Evolutionary conservation across 2,329 filamentous ascomycete genomes (phyloP).

Genomic region (Helotiales sp.): DNA sequence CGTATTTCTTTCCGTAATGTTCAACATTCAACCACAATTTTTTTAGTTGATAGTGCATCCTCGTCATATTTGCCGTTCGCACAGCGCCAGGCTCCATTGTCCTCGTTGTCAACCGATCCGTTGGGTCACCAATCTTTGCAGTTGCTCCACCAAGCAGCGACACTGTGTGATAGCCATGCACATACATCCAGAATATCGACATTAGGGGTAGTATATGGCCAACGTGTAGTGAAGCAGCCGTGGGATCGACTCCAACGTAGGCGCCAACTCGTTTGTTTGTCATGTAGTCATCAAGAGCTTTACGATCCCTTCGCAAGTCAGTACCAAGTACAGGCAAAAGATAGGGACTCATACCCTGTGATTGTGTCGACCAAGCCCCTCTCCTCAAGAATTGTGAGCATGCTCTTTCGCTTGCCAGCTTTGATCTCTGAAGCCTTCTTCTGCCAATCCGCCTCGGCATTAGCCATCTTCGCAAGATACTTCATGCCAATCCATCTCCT

Average conservation of each 20-base stretch:
- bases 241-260: conserved; percentile 85
- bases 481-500: conserved; percentile 40
- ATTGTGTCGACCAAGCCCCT: conserved; percentile 76
- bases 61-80: conserved; percentile 66
- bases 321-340: not conserved
- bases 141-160: conserved; percentile 77
- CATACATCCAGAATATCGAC: conserved; percentile 83
- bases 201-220: conserved; percentile 83
- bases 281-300: conserved; percentile 67
- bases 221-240: conserved; percentile 77
- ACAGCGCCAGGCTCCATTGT: conserved; percentile 56
- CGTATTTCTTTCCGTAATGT: conserved; percentile 65
- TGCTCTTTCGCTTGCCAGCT: conserved; percentile 55
- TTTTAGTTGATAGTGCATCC: conserved; percentile 72
- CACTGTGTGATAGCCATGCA: conserved; percentile 72
- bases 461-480: conserved; percentile 45
- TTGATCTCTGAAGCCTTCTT: conserved; percentile 53
- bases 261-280: conserved; percentile 68
- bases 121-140: conserved; percentile 79
- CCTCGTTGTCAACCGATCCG: conserved; percentile 67
- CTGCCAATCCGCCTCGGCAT: conserved; percentile 52
- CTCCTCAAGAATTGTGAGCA: conserved; percentile 71
- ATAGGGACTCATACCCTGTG: conserved; percentile 64
- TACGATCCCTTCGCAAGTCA: conserved; percentile 40
- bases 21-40: conserved; percentile 78